Evolutionary conservation across 352 stramenopile genomes (phyloP).

Genomic region (Thraustochytrium striatum): DNA sequence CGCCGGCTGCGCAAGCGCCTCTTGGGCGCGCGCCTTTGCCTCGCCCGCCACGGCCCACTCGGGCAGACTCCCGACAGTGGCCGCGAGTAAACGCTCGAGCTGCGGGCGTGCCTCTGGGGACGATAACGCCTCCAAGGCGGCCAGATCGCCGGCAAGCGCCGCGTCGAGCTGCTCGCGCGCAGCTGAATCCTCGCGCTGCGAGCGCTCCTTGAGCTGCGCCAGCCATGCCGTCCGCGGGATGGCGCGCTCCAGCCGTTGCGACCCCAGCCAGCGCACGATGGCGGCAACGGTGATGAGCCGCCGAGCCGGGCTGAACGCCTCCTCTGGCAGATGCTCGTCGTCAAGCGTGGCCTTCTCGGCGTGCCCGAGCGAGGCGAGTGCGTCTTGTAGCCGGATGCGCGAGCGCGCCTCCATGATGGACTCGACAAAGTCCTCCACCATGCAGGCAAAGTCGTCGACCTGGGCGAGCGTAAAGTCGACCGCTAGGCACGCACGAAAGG

Average conservation of each 20-base stretch:
- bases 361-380: no score
- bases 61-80: background rate
- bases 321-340: no score
- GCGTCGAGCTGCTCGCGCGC: background rate
- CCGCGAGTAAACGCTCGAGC: no score
- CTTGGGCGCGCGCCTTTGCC: background rate
- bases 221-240: slow-evolving; percentile 7
- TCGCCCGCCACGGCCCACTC: background rate
- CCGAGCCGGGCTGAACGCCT: background rate
- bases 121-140: no score
- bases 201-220: no score
- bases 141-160: background rate
- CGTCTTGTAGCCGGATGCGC: background rate
- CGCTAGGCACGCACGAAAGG: background rate
- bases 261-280: slow-evolving; percentile 13
- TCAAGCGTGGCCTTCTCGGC: no score
- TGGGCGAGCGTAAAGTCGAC: background rate
- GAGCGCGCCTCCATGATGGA: background rate
- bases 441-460: background rate
- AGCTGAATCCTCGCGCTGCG: background rate
- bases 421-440: background rate
- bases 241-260: background rate
- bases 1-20: background rate
- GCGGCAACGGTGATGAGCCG: background rate
- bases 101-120: no score